Evolutionary conservation across 148 eudicot genomes (phyloP), one percentile per base, ranked within the genome.

Genomic region (Agrostemma githago): DNA sequence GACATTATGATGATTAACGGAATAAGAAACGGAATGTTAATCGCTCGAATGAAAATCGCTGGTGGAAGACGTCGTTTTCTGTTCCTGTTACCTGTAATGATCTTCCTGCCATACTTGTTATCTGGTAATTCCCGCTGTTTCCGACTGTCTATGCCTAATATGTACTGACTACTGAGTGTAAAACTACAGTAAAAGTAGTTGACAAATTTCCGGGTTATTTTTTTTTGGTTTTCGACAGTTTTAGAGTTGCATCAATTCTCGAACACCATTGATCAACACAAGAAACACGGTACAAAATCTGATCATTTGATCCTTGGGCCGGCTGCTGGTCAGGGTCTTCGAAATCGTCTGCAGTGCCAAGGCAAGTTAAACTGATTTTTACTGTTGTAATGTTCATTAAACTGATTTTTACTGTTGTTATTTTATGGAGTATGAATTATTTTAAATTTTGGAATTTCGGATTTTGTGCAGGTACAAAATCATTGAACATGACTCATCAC

Each of bases 321-420:
- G 76, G 90, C 96, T 82, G 91, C 96, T 75, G 98, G 98, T 46
- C 88, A 89, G 79, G 97, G 96, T 56, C 81, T 88, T 81, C 83
- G 56, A 16, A 83, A 91, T 84, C 97, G 98, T 57, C 83, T 94
- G 78, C 98, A 94, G 64, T 94, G 97, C 81, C 86, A 82, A 88
- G 98, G 98, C 86, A 66, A 76, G 68, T 66, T 17, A 0, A 5
- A 41, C 11, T 56, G 44, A 14, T 20, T 46, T 11, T 66, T 53
- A 19, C 60, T 40, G 21, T 19, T 48, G 39, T 12, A 16, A 51
- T 70, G 43, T 58, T 6, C 17, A 26, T 70, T 17, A 0, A 5
- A 41, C 11, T 56, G 44, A 14, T 20, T 46, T 11, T 66, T 53
- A 19, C 60, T 40, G 21, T 44, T 48, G 39, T 12, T 7, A 51